phyloP scores from a whole-genome alignment of 257 asterid species.

The Forsythia suspensa region DNA sequence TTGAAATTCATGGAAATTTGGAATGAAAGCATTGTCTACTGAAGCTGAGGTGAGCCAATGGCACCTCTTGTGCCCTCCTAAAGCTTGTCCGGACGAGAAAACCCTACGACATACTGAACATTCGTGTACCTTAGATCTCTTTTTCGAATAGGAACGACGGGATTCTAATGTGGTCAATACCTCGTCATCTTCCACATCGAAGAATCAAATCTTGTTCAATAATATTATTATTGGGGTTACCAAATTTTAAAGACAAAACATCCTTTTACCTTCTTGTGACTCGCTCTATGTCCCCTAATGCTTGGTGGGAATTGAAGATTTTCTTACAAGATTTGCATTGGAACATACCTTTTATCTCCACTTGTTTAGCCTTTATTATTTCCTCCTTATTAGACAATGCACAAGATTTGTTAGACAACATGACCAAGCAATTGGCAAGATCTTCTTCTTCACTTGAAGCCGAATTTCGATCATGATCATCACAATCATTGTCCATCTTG shows the following conservation, averaged over 20 bases:
- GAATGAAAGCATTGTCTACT: constrained; percentile 52
- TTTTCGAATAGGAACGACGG: constrained; percentile 16
- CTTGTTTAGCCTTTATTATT: constrained; percentile 37
- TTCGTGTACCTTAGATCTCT: constrained; percentile 56
- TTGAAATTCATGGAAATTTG: constrained; percentile 40
- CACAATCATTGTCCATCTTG: constrained; percentile 14
- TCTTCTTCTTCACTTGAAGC: constrained; percentile 66
- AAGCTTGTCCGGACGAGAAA: constrained; percentile 81
- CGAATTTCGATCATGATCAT: background rate
- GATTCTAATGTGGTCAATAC: constrained; percentile 15
- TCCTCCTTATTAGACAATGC: constrained; percentile 22
- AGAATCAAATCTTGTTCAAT: constrained; percentile 29
- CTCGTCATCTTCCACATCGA: constrained; percentile 25
- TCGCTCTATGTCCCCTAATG: constrained; percentile 95
- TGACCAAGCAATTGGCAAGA: constrained; percentile 73
- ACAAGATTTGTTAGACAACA: constrained; percentile 55
- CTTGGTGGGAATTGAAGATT: constrained; percentile 79
- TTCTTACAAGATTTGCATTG: constrained; percentile 86
- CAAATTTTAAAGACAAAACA: constrained; percentile 61
- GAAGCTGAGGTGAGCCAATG: constrained; percentile 65
- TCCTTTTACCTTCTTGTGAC: constrained; percentile 91
- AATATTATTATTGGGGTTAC: constrained; percentile 17
- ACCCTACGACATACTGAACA: constrained; percentile 74
- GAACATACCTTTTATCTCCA: constrained; percentile 48
- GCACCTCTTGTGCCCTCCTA: constrained; percentile 85